Evolutionary conservation across 1,284 basidiomycete species (phyloP), one percentile per base, ranked within the genome.

Genomic region (Heliocybe sulcata): DNA sequence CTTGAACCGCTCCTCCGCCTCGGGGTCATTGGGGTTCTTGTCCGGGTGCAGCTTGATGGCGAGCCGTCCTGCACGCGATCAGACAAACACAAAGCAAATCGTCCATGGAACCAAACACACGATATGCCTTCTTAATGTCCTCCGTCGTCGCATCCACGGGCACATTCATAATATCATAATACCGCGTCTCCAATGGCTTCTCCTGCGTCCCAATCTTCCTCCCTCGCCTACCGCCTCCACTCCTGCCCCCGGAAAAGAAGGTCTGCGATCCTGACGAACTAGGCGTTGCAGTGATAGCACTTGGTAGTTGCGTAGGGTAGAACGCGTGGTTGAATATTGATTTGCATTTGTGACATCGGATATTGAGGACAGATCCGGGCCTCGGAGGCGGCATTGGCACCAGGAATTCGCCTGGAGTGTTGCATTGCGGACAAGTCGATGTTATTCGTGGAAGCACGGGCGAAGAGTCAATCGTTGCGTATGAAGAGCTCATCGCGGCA

Each of bases 91-190:
- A 56, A 38, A 10, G 27, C 29, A 29, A n/a, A n/a, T n/a, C n/a
- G n/a, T n/a, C 47, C 27, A 55, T 8, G 55, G 20, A 42, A 57
- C 53, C 47, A 20, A 50, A 72, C 86, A 59, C 65, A 87, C 89
- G 83, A 73, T 99, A 99, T 2, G 96, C 92, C 71, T 94, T 97
- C 77, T 98, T 98, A 68, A 99, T 84, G 56, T 96, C 92, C 12
- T 92, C 91, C 1, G 81, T 78, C 14, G 87, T 87, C 3, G 92
- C 92, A 55, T 81, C 79, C 12, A 90, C 77, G 0, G 85, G 71
- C 0, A 96, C 78, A 3, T 89, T 90, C 2, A 96, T 76, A 27
- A 90, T 77, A 65, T 94, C 92, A 64, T 95, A 95, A 69, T 94
- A 95, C 14, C 81, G 87, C 19, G 89, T 92, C 67, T 96, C 94